Conservation (phyloP, 1,139 yeast genomes). For the Suhomyces coccinellae region DNA sequence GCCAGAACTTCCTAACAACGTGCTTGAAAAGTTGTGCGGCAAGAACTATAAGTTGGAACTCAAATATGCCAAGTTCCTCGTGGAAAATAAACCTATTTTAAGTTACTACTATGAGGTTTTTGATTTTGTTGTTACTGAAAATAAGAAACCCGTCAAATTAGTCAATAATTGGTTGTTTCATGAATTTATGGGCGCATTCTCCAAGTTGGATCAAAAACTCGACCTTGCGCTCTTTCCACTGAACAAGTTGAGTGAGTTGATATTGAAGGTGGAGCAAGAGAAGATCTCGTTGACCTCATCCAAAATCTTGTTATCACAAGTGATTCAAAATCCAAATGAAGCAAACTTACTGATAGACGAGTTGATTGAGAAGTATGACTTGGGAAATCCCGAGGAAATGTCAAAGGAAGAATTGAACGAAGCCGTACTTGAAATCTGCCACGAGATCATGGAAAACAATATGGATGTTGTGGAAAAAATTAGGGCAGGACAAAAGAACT, state of each 20-base stretch:
- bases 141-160: slow-evolving; percentile 30
- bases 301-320: slow-evolving; percentile 57
- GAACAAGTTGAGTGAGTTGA: slow-evolving; percentile 25
- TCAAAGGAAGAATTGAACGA: slow-evolving; percentile 33
- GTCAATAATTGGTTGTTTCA: slow-evolving; percentile 85
- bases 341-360: slow-evolving; percentile 31
- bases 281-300: slow-evolving; percentile 55
- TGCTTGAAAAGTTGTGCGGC: slow-evolving; percentile 48
- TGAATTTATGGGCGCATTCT: slow-evolving; percentile 70
- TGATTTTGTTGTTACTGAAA: slow-evolving; percentile 19
- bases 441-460: slow-evolving; percentile 51
- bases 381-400: slow-evolving; percentile 41
- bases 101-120: slow-evolving; percentile 54
- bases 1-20: slow-evolving; percentile 66
- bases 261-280: slow-evolving; percentile 23
- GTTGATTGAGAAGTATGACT: slow-evolving; percentile 57
- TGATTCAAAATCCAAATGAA: slow-evolving; percentile 50
- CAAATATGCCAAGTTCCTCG: slow-evolving; percentile 69
- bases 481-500: slow-evolving; percentile 57
- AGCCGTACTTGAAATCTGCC: slow-evolving; percentile 54
- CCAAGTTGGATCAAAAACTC: slow-evolving; percentile 49
- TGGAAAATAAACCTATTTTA: slow-evolving; percentile 46
- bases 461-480: slow-evolving; percentile 60
- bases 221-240: slow-evolving; percentile 34
- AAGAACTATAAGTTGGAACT: slow-evolving; percentile 60